These are phyloP conservation scores for Pleurotus ostreatus DNA, from an alignment of 768 basidiomycete genomes.

Conservation along the genomic window DNA sequence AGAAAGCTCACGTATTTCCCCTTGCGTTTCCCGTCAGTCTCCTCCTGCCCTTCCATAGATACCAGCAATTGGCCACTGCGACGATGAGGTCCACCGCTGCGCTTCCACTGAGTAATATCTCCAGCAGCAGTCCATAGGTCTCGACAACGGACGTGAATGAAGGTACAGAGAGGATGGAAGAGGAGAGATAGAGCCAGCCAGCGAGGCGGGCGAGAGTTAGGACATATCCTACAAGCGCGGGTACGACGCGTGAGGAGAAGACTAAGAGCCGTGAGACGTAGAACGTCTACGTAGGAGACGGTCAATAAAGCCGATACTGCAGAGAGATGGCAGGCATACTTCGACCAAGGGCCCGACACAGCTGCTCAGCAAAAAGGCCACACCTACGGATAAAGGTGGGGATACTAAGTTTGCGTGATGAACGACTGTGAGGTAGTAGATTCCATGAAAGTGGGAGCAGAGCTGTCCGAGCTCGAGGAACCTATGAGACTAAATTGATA, in stretches of 20 bases:
- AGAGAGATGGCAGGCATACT: neutral
- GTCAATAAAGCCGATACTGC: neutral
- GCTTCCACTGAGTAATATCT: neutral
- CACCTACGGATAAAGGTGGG: neutral
- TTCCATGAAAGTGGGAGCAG: neutral
- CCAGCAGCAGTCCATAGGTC: neutral
- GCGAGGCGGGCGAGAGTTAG: neutral
- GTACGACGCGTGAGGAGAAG: neutral
- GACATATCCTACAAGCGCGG: neutral
- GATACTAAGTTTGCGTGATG: neutral
- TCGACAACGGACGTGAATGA: neutral
- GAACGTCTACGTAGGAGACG: neutral
- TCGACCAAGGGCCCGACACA: constrained; percentile 3
- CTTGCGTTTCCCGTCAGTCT: neutral
- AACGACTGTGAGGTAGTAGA: neutral
- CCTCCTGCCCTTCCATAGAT: neutral
- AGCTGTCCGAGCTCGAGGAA: constrained; percentile 6
- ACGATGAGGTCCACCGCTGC: neutral
- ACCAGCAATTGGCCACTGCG: neutral
- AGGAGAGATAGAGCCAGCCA: constrained; percentile 3
- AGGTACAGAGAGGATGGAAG: neutral
- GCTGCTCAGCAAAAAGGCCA: neutral
- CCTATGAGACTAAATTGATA: neutral
- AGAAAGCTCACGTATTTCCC: neutral
- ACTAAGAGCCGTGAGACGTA: neutral